A percentile compares a stretch with the other conserved stretches of the same genome.
phyloP scores from a whole-genome alignment of 805 yeast genomes.

The Barnettozyma populi region DNA sequence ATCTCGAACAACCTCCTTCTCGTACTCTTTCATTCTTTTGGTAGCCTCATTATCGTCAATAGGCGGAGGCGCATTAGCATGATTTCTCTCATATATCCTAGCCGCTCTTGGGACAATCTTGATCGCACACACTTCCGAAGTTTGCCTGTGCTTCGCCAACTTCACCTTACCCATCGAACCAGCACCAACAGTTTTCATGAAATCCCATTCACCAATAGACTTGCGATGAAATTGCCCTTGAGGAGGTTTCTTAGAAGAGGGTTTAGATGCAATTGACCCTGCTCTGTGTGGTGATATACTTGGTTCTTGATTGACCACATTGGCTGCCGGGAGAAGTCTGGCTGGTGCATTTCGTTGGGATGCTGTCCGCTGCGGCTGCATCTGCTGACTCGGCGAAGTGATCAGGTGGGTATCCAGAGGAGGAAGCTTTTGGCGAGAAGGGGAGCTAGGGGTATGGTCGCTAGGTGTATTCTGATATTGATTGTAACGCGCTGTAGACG shows the following conservation, averaged over 20 bases:
- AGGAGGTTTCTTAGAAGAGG: conserved; percentile 12
- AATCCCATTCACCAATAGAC: conserved; percentile 95
- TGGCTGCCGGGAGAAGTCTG: conserved; percentile 9
- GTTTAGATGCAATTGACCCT: conserved; percentile 12
- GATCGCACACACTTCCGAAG: conserved; percentile 83
- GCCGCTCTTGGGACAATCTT: conserved; percentile 91
- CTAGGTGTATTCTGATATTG: conserved; percentile 1
- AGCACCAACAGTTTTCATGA: conserved; percentile 91
- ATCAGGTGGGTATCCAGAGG: conserved; percentile 19
- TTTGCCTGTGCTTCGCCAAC: conserved; percentile 77
- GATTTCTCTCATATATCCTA: conserved; percentile 66
- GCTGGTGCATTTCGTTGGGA: conserved; percentile 4
- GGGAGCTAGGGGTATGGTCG: conserved; percentile 1
- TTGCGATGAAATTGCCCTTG: conserved; percentile 63
- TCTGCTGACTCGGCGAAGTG: conserved; percentile 20
- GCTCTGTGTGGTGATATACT: not conserved
- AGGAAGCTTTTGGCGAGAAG: conserved; percentile 8
- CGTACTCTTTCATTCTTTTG: conserved; percentile 63
- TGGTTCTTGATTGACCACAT: conserved; percentile 4
- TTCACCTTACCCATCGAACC: conserved; percentile 99
- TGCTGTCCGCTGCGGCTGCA: conserved; percentile 9
- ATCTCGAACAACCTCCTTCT: conserved; percentile 84
- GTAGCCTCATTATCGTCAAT: conserved; percentile 49
- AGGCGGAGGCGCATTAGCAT: conserved; percentile 63
- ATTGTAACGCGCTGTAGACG: conserved; percentile 5